phyloP scores from a whole-genome alignment of 2,329 filamentous ascomycete species.

The Aspergillus sp. region DNA sequence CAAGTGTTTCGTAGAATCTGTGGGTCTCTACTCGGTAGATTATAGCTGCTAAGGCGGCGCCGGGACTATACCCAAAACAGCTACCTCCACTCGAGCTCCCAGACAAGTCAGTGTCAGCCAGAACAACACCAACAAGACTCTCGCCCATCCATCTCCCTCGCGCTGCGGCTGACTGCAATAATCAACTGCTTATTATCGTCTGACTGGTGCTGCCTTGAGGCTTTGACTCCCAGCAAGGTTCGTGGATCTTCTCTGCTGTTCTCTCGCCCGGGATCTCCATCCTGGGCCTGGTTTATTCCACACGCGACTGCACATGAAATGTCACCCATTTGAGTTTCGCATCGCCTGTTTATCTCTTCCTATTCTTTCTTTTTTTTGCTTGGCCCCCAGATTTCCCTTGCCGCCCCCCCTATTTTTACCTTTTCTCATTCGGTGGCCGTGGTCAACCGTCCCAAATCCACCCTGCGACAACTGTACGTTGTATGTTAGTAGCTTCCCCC shows the following conservation, averaged over 20 bases:
- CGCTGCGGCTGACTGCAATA: constrained; percentile 9
- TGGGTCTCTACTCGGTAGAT: neutral
- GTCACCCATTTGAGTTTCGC: constrained; percentile 17
- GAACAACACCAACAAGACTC: neutral
- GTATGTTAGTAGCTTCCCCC: constrained; percentile 11
- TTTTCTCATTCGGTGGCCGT: constrained; percentile 6
- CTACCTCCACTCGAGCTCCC: neutral
- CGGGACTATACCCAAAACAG: constrained; percentile 4
- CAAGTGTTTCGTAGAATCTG: neutral
- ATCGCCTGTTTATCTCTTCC: constrained; percentile 6
- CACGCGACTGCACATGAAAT: constrained; percentile 13
- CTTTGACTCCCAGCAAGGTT: constrained; percentile 15
- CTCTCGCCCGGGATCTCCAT: constrained; percentile 11
- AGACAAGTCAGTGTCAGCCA: neutral
- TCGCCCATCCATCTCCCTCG: neutral
- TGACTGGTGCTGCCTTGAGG: neutral
- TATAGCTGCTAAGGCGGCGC: constrained; percentile 3
- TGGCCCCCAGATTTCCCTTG: constrained; percentile 3
- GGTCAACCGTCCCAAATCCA: neutral
- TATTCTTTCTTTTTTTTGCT: constrained; percentile 12
- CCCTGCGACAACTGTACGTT: constrained; percentile 12
- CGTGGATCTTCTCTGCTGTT: constrained; percentile 13
- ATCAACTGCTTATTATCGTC: constrained; percentile 3
- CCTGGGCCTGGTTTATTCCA: constrained; percentile 11
- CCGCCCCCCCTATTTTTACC: neutral